Conservation (phyloP, 1,284 basidiomycete genomes). For the Tetrapyrgos nigripes region DNA sequence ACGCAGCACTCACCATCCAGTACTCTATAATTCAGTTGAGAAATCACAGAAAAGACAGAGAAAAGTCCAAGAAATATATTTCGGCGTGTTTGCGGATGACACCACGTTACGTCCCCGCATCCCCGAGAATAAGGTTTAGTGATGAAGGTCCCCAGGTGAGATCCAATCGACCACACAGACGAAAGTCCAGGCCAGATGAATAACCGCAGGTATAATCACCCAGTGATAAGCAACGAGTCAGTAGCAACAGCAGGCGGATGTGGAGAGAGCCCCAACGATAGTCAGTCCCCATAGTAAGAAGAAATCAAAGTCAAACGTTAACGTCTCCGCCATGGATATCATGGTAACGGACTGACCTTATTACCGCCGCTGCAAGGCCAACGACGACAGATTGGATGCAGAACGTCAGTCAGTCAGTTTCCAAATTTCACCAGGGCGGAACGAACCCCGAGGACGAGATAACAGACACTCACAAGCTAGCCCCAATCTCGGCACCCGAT, state of each 20-base stretch:
- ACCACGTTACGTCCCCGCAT: background rate
- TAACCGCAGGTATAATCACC: background rate
- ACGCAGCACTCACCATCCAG: conserved; percentile 68
- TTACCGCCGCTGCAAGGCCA: conserved; percentile 86
- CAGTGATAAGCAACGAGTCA: background rate
- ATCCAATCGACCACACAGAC: background rate
- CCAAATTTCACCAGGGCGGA: background rate
- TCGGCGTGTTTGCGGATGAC: background rate
- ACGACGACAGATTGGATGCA: conserved; percentile 9
- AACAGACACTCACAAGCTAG: conserved; percentile 26
- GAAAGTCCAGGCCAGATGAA: background rate
- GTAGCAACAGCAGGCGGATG: background rate
- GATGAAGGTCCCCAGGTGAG: background rate
- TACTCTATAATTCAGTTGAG: conserved; percentile 57
- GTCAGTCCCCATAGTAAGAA: background rate
- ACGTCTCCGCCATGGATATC: background rate
- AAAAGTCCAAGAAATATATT: background rate
- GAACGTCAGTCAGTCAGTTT: conserved; percentile 11
- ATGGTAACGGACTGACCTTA: conserved; percentile 59
- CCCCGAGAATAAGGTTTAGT: background rate
- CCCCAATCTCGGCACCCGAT: conserved; percentile 90
- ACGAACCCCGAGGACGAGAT: background rate
- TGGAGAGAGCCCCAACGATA: too few species aligned
- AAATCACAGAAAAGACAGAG: conserved; percentile 10
- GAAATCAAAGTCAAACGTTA: conserved; percentile 15